These are phyloP conservation scores for Jamesozyma hellenica DNA, from an alignment of 805 yeast species.

Conservation along the genomic window DNA sequence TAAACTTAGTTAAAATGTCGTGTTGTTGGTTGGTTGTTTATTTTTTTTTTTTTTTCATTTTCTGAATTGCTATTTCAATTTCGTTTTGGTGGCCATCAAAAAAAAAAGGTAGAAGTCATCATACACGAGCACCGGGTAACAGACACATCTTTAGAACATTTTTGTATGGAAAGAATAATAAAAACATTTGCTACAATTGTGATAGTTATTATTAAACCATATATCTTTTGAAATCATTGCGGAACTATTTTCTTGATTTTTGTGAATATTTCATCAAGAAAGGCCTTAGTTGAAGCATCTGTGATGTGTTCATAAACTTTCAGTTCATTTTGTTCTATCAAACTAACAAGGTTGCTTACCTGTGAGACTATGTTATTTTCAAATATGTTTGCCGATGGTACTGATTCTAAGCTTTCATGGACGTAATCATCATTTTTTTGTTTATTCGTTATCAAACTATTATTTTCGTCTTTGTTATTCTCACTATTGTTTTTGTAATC, in stretches of 20 bases:
- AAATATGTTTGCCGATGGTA: constrained; percentile 11
- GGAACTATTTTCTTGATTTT: constrained; percentile 12
- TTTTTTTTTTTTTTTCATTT: neutral
- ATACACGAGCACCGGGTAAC: neutral
- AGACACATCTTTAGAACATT: neutral
- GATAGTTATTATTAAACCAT: too few species aligned
- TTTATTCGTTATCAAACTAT: neutral
- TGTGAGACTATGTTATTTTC: constrained; percentile 11
- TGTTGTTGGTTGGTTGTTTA: neutral
- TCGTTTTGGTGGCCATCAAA: neutral
- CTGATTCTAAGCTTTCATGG: neutral
- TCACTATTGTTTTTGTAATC: too few species aligned
- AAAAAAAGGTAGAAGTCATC: neutral
- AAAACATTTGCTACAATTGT: too few species aligned
- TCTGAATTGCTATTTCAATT: neutral
- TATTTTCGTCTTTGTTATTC: neutral
- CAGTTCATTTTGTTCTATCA: constrained; percentile 14
- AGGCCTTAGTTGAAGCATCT: constrained; percentile 10
- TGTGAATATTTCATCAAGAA: constrained; percentile 12
- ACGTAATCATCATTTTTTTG: neutral
- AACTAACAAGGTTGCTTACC: constrained; percentile 9
- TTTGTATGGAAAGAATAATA: too few species aligned
- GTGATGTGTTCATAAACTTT: constrained; percentile 11
- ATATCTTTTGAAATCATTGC: constrained; percentile 6
- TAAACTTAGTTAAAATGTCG: neutral